Percentiles rank a stretch among this genome's conserved stretches.
Evolutionary conservation across 371 early-diverging fungal genomes (phyloP).

Genomic region (Saksenaea oblongispora): DNA sequence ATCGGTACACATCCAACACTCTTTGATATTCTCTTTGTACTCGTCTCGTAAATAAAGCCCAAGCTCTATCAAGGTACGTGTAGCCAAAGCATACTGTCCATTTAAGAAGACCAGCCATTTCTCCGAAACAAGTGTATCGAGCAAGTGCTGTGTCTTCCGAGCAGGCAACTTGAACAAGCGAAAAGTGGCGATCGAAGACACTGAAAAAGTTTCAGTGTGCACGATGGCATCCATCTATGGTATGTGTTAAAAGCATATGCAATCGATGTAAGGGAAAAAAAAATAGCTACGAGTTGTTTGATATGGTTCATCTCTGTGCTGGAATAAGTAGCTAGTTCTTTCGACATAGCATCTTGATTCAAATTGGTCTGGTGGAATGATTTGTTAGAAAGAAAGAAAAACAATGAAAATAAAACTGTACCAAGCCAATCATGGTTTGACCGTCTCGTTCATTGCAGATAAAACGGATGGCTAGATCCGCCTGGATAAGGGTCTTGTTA

Average conservation of each 20-base stretch:
- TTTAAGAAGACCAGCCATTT: not conserved
- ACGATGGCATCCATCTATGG: not conserved
- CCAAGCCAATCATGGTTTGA: not conserved
- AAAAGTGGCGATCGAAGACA: not conserved
- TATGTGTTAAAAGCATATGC: not conserved
- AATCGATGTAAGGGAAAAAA: not conserved
- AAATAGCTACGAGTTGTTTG: not conserved
- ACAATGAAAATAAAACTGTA: not conserved
- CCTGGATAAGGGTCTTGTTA: not conserved
- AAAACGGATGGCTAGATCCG: not conserved
- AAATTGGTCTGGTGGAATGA: not conserved
- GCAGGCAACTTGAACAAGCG: not conserved
- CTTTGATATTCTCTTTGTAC: not conserved
- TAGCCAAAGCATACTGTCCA: not conserved
- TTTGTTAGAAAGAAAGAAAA: not conserved
- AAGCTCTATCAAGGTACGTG: not conserved
- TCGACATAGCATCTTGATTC: not conserved
- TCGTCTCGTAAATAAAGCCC: not conserved
- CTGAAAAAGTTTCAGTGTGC: not conserved
- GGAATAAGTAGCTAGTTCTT: not conserved
- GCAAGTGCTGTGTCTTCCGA: not conserved
- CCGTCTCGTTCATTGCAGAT: not conserved
- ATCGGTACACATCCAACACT: conserved; percentile 1
- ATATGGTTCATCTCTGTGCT: not conserved
- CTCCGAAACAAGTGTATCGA: conserved; percentile 1